Percentiles rank a stretch among this genome's conserved stretches.
These are phyloP conservation scores for Podaxis sp. DNA, from an alignment of 768 basidiomycete species.

Conservation along the genomic window DNA sequence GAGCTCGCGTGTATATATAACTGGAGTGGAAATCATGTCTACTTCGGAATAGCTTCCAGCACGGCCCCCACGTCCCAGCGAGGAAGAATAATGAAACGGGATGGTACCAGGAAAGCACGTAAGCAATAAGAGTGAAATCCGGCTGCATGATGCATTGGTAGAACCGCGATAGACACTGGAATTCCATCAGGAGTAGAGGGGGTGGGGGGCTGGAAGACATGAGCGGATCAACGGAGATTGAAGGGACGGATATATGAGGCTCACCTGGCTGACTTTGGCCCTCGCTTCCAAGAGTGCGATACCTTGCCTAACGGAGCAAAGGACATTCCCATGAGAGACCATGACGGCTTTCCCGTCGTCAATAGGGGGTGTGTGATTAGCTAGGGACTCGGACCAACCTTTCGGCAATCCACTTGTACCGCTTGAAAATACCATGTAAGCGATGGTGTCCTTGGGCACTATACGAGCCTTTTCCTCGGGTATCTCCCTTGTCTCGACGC, in stretches of 20 bases:
- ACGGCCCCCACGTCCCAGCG: slow-evolving; percentile 55
- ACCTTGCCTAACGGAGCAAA: slow-evolving; percentile 39
- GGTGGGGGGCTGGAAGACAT: slow-evolving; percentile 30
- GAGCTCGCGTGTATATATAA: background rate
- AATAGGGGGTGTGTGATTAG: background rate
- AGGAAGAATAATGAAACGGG: slow-evolving; percentile 50
- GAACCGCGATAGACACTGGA: slow-evolving; percentile 48
- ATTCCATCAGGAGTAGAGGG: slow-evolving; percentile 40
- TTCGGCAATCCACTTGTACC: slow-evolving; percentile 77
- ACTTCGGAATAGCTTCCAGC: slow-evolving; percentile 60
- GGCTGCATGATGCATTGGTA: slow-evolving; percentile 68
- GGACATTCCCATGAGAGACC: slow-evolving; percentile 66
- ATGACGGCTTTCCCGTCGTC: slow-evolving; percentile 49
- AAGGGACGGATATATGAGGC: slow-evolving; percentile 14
- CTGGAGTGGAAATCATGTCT: slow-evolving; percentile 16
- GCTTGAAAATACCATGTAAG: slow-evolving; percentile 73
- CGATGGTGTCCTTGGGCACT: slow-evolving; percentile 51
- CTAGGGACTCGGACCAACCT: slow-evolving; percentile 34
- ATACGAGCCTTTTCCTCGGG: slow-evolving; percentile 40
- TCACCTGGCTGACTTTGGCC: slow-evolving; percentile 35
- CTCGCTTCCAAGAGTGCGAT: slow-evolving; percentile 27
- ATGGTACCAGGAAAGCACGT: slow-evolving; percentile 42
- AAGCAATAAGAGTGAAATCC: slow-evolving; percentile 53
- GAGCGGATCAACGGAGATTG: background rate
- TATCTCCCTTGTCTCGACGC: slow-evolving; percentile 33